A percentile compares a stretch with the other conserved stretches of the same genome.
These are phyloP conservation scores for Didymella pinodella DNA, from an alignment of 2,329 filamentous ascomycete species.

Conservation along the genomic window DNA sequence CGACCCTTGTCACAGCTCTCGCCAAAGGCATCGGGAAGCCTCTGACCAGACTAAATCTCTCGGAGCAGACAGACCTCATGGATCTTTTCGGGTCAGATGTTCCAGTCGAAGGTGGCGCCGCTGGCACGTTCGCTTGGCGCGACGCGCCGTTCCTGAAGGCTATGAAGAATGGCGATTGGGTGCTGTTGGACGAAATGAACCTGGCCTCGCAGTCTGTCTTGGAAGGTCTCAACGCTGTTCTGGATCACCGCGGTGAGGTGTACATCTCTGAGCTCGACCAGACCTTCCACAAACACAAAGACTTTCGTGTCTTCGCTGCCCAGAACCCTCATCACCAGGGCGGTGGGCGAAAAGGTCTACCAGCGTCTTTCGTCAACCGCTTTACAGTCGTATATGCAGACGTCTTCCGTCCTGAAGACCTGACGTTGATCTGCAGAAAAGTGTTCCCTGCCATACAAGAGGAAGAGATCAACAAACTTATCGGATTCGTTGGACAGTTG, in stretches of 20 bases:
- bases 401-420: constrained; percentile 80
- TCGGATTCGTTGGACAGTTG: constrained; percentile 81
- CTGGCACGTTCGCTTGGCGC: constrained; percentile 92
- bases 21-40: constrained; percentile 80
- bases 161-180: constrained; percentile 97
- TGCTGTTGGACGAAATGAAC: constrained; percentile 98
- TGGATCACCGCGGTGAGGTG: constrained; percentile 94
- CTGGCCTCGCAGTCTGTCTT: constrained; percentile 95
- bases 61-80: constrained; percentile 97
- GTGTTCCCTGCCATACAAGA: constrained; percentile 72
- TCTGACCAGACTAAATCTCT: constrained; percentile 93
- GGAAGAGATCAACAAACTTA: constrained; percentile 70
- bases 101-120: constrained; percentile 88
- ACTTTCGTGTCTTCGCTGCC: constrained; percentile 94
- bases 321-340: constrained; percentile 98
- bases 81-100: constrained; percentile 97
- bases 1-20: constrained; percentile 86
- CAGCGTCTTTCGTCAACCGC: constrained; percentile 95
- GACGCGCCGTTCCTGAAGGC: constrained; percentile 95
- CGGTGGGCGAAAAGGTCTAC: constrained; percentile 91
- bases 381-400: constrained; percentile 99
- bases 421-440: constrained; percentile 80
- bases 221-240: constrained; percentile 93
- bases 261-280: constrained; percentile 96
- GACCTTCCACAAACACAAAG: constrained; percentile 85